Base-by-base conservation (phyloP, 2,329 filamentous ascomycete genomes). In the Hypoxylon sp. region DNA sequence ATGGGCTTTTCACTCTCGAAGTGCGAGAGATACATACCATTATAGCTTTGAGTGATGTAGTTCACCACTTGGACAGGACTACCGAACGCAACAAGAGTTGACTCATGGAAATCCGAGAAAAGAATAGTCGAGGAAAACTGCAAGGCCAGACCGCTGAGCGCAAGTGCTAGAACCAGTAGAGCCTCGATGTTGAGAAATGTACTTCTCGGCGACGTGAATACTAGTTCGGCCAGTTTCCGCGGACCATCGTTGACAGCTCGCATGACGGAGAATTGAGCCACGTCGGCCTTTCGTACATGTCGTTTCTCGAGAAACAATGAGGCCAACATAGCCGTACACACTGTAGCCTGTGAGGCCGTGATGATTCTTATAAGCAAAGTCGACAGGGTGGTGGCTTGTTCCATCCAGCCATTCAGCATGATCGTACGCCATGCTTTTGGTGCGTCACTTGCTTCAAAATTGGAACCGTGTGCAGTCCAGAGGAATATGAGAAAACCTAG, bases 311-410 rank as follows among this genome's bases (percentile, higher is more conserved):
- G 16, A 3, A 58, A 18, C 12, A 58, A n/a, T 2, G 45, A 18
- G 0, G 55, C 55, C 4, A 51, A 7, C 55, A 58, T 51, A n/a
- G 55, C 36, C 11, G 55, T 58, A 36, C 55, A 58, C 9, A 58
- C 46, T 0, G 55, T 42, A 1, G 55, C 36, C 26, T 58, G 55
- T n/a, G 24, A 12, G n/a, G 45, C 11, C 16, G 36, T 51, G 6
- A 58, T 11, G 11, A 58, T 12, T 2, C 55, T 45, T 6, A 58
- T 20, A 4, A 58, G 9, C 4, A 58, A 3, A 9, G 55, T 24
- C 2, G 20, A 11, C 7, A 58, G 14, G 12, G 55, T 58, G 16
- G 30, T 58, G 14, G 55, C 18, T n/a, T 42, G 44, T 2, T 16
- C n/a, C 33, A 45, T 51, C 55, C 55, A 58, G 26, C 38, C 36